These are phyloP conservation scores for Sporothrix brunneoviolacea DNA, from an alignment of 2,329 filamentous ascomycete species.

Conservation along the genomic window DNA sequence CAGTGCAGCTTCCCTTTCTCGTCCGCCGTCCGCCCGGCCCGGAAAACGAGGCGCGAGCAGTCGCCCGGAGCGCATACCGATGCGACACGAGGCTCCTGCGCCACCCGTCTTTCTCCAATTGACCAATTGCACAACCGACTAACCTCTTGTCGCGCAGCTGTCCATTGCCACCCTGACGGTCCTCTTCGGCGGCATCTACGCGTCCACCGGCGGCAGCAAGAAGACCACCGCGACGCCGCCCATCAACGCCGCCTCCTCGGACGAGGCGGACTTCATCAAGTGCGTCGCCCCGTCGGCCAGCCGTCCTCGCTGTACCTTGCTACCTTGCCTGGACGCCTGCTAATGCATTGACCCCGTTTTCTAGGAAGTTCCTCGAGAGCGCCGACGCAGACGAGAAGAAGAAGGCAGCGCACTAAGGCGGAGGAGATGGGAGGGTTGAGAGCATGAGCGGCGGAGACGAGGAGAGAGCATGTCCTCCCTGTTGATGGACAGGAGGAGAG, in stretches of 20 bases:
- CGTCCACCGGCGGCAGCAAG: slow-evolving; percentile 39
- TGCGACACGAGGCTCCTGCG: too few relatives aligned
- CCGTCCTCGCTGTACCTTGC: neutral
- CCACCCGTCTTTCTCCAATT: too few relatives aligned
- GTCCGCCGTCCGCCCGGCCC: neutral
- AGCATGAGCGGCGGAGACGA: neutral
- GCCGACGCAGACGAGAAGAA: slow-evolving; percentile 36
- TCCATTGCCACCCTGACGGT: slow-evolving; percentile 49
- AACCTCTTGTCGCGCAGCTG: slow-evolving; percentile 38
- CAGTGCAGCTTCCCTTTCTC: slow-evolving; percentile 26
- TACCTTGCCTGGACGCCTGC: neutral
- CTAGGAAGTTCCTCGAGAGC: slow-evolving; percentile 42
- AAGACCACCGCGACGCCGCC: slow-evolving; percentile 42
- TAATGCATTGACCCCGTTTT: slow-evolving; percentile 6
- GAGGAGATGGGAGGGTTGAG: neutral
- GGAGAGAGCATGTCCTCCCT: neutral
- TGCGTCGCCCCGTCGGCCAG: slow-evolving; percentile 31
- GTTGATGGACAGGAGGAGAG: too few relatives aligned
- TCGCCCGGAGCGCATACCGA: too few relatives aligned
- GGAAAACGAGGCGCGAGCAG: too few relatives aligned
- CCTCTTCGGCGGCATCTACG: slow-evolving; percentile 44
- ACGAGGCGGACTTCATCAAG: slow-evolving; percentile 61
- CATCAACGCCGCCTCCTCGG: slow-evolving; percentile 55
- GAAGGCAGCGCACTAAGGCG: slow-evolving; percentile 15
- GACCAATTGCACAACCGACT: neutral